phyloP scores from a whole-genome alignment of 2,329 filamentous ascomycete genomes.

The Lojkania enalia region DNA sequence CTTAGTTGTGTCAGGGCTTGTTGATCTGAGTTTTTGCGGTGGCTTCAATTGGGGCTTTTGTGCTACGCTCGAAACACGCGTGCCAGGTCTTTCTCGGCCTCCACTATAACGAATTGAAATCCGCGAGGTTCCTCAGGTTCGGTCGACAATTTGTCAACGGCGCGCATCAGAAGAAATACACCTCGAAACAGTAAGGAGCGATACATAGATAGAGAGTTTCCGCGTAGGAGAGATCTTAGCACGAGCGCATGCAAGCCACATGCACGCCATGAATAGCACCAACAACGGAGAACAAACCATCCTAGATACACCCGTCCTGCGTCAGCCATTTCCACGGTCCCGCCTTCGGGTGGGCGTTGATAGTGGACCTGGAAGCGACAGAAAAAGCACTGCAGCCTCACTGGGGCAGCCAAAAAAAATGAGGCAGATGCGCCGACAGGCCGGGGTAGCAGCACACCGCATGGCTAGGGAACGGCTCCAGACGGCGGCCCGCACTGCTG shows the following conservation, averaged over 20 bases:
- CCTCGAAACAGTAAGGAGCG: conserved; percentile 9
- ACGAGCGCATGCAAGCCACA: conserved; percentile 29
- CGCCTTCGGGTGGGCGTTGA: conserved; percentile 6
- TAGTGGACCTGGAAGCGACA: conserved; percentile 21
- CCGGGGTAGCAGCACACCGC: conserved; percentile 16
- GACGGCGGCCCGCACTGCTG: conserved; percentile 32
- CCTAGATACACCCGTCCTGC: conserved; percentile 21
- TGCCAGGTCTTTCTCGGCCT: too few relatives aligned
- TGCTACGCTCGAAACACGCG: too few relatives aligned
- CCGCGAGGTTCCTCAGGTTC: too few relatives aligned
- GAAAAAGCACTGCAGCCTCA: conserved; percentile 18
- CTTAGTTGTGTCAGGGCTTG: too few relatives aligned
- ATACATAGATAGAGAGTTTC: conserved; percentile 19
- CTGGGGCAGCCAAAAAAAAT: conserved; percentile 4
- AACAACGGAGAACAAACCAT: conserved; percentile 26
- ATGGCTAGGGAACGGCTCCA: conserved; percentile 20
- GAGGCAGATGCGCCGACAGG: conserved; percentile 31
- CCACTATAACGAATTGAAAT: too few relatives aligned
- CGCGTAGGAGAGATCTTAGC: conserved; percentile 15
- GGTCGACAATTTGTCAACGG: too few relatives aligned
- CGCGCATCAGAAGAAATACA: too few relatives aligned
- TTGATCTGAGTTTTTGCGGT: too few relatives aligned
- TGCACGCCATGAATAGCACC: conserved; percentile 27
- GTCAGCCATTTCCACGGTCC: conserved; percentile 9
- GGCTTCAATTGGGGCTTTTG: too few relatives aligned